Evolutionary conservation across 352 stramenopile genomes (phyloP).

Genomic region (Phytophthora syringae): DNA sequence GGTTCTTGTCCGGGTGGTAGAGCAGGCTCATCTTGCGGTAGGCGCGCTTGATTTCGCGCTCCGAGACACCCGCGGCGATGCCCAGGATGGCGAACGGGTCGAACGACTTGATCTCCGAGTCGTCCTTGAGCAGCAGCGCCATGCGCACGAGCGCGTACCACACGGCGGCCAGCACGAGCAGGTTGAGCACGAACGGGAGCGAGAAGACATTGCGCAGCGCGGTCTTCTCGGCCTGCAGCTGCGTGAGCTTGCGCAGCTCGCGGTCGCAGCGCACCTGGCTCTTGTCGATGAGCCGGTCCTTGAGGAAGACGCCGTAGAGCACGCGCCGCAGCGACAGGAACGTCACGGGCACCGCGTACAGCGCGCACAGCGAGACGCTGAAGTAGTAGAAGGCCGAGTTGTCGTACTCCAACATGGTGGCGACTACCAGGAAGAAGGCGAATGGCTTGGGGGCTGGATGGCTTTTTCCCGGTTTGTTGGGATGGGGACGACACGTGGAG

Average conservation of each 20-base stretch:
- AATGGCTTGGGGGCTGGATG: constrained; percentile 21
- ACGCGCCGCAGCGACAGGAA: constrained; percentile 88
- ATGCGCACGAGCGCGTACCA: constrained; percentile 93
- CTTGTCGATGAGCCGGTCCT: constrained; percentile 89
- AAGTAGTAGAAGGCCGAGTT: constrained; percentile 99
- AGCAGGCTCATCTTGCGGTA: constrained; percentile 94
- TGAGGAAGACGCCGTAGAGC: constrained; percentile 90
- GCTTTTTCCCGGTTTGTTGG: background rate
- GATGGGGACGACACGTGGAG: constrained; percentile 37
- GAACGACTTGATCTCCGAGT: constrained; percentile 98
- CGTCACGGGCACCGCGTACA: constrained; percentile 97
- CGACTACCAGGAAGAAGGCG: no score
- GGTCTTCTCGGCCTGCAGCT: constrained; percentile 86
- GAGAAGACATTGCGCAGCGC: constrained; percentile 88
- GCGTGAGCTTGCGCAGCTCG: constrained; percentile 86
- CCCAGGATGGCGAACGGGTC: constrained; percentile 98
- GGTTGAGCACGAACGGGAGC: constrained; percentile 73
- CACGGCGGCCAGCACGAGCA: constrained; percentile 70
- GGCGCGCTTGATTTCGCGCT: constrained; percentile 96
- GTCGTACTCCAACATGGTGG: constrained; percentile 98
- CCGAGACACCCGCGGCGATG: constrained; percentile 90
- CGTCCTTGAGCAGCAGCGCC: constrained; percentile 89
- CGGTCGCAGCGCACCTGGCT: constrained; percentile 84
- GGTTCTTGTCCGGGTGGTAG: constrained; percentile 97
- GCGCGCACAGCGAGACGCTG: constrained; percentile 94